phyloP scores from a whole-genome alignment of 2,329 filamentous ascomycete genomes.

The Rosellinia necatrix region DNA sequence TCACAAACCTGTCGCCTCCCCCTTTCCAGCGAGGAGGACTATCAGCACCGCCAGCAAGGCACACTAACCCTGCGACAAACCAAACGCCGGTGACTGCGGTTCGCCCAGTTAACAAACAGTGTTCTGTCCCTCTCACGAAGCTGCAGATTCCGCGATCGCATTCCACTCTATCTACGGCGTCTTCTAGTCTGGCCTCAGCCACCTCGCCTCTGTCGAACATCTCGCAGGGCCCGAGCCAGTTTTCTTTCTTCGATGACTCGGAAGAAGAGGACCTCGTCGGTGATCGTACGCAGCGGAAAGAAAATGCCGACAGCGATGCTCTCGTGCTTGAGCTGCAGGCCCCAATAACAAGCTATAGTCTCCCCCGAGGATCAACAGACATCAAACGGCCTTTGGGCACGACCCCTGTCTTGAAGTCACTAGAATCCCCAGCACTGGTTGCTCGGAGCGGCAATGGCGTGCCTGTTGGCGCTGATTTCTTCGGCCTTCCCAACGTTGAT shows the following conservation, averaged over 20 bases:
- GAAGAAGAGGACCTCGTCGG: slow-evolving; percentile 46
- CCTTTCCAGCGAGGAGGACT: slow-evolving; percentile 51
- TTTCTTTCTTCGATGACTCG: slow-evolving; percentile 53
- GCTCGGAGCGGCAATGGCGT: slow-evolving; percentile 36
- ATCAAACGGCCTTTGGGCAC: slow-evolving; percentile 34
- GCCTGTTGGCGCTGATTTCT: slow-evolving; percentile 33
- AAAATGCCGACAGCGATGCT: slow-evolving; percentile 28
- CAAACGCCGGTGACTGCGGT: slow-evolving; percentile 21
- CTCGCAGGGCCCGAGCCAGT: slow-evolving; percentile 44
- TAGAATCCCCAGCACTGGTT: slow-evolving; percentile 40
- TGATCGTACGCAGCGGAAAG: slow-evolving; percentile 38
- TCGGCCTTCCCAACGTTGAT: slow-evolving; percentile 39
- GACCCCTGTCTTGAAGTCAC: slow-evolving; percentile 18
- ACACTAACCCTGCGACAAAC: slow-evolving; percentile 29
- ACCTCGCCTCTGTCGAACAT: slow-evolving; percentile 45
- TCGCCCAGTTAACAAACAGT: neutral
- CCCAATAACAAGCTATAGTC: slow-evolving; percentile 51
- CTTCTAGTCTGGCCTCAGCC: slow-evolving; percentile 42
- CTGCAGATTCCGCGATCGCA: slow-evolving; percentile 36
- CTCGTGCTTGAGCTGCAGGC: slow-evolving; percentile 26
- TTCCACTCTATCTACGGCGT: slow-evolving; percentile 36
- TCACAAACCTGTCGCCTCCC: slow-evolving; percentile 58
- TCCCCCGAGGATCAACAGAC: slow-evolving; percentile 45
- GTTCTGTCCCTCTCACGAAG: slow-evolving; percentile 17
- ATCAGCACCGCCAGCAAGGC: slow-evolving; percentile 35